phyloP scores from a whole-genome alignment of 164 flowering plant genomes.

The Aristolochia fimbriata region DNA sequence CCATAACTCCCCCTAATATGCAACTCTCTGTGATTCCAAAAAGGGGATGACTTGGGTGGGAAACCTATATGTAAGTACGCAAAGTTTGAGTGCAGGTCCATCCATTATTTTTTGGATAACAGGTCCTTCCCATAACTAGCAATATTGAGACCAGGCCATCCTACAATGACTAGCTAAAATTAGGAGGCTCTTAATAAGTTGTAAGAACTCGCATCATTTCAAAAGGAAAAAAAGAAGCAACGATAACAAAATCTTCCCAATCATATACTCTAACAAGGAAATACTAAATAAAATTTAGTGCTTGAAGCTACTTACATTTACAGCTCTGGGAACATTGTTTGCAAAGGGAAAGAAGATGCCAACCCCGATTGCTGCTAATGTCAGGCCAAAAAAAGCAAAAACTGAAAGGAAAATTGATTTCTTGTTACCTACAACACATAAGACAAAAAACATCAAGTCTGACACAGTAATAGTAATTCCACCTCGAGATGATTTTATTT shows the following conservation, averaged over 20 bases:
- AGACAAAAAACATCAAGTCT: no score
- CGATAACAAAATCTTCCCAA: not conserved
- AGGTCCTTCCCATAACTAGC: no score
- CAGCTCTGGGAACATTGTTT: slow-evolving; percentile 67
- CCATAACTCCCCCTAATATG: no score
- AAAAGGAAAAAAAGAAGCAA: not conserved
- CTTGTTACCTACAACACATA: slow-evolving; percentile 45
- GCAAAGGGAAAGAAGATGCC: slow-evolving; percentile 66
- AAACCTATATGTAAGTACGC: no score
- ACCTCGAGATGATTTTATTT: no score
- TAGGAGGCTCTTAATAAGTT: not conserved
- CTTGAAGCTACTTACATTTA: slow-evolving; percentile 51
- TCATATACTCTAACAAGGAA: not conserved
- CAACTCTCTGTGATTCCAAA: no score
- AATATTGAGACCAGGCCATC: not conserved
- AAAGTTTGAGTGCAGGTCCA: no score
- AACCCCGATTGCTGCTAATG: slow-evolving; percentile 40
- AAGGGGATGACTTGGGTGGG: no score
- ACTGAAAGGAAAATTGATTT: slow-evolving; percentile 32
- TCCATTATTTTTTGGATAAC: no score
- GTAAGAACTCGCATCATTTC: no score
- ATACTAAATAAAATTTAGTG: not conserved
- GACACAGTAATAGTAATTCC: no score
- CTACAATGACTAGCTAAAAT: not conserved
- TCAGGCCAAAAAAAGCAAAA: slow-evolving; percentile 41